Base-by-base conservation (phyloP, 768 basidiomycete species). In the Suillus plorans region DNA sequence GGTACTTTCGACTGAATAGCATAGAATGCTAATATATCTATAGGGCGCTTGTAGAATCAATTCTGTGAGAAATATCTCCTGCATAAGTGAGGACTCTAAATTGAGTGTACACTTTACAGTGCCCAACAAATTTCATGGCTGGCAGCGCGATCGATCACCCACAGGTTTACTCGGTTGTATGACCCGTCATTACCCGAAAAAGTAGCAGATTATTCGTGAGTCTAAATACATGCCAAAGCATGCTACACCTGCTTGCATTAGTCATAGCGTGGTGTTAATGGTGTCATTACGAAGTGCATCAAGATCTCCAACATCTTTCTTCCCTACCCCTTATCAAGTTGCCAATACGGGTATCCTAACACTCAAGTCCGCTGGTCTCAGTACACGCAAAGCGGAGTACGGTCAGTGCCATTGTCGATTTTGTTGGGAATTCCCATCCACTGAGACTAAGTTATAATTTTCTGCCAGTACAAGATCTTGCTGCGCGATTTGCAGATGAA, bases 311-410 rank as follows among this genome's bases (percentile, higher is more conserved):
- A 68, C 64, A n/a, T 72, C 76, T n/a, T 80, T 84, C 65, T 96
- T 93, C 74, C 94, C 94, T 2, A 83, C 84, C 3, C 89, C 94
- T 12, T 76, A 80, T 52, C 85, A 90, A 72, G 91, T 97, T 3
- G 80, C 86, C 3, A 76, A 78, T 39, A 86, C 84, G 25, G 86
- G 89, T 64, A 73, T 90, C 36, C 67, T 83, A 14, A 80, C 80
- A 3, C 80, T 97, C 41, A 84, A 86, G 60, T 82, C 84, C 7
- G 94, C 91, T 9, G 95, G 95, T 0, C 76, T 97, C 63, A 93
- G 90, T 66, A 84, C 78, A 18, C 81, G 94, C n/a, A 97, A 97
- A 74, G 92, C 91, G 3, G 93, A 96, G 79, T 97, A 97, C 75
- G 85, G 93, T 92, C 62, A 70, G 85, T 73, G 6, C 28, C 45